These are phyloP conservation scores for Berberis thunbergii DNA, from an alignment of 164 flowering plant genomes.

Conservation along the genomic window DNA sequence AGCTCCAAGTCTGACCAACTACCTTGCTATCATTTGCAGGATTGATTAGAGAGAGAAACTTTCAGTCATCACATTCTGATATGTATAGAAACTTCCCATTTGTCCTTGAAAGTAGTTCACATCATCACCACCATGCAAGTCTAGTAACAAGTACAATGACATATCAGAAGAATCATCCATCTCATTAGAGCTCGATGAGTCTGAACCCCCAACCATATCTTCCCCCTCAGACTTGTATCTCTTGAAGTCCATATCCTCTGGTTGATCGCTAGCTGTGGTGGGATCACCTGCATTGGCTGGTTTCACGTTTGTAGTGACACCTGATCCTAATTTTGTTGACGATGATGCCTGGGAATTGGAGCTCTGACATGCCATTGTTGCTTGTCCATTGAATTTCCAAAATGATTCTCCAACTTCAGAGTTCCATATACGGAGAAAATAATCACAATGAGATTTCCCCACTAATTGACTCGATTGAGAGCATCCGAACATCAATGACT, in stretches of 20 bases:
- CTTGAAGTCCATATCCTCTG: conserved; percentile 28
- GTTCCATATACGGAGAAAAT: conserved; percentile 73
- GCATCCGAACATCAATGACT: conserved; percentile 18
- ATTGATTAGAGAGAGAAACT: conserved; percentile 4
- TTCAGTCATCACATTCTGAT: conserved; percentile 1
- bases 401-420: conserved; percentile 88
- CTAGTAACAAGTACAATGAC: conserved; percentile 61
- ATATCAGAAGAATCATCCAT: conserved; percentile 57
- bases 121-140: conserved; percentile 55
- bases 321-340: conserved; percentile 39
- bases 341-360: conserved; percentile 51
- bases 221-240: conserved; percentile 20
- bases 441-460: conserved; percentile 31
- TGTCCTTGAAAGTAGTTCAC: conserved; percentile 65
- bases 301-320: conserved; percentile 19
- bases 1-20: too few relatives aligned
- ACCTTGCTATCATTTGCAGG: too few relatives aligned
- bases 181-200: conserved; percentile 50
- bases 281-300: conserved; percentile 8
- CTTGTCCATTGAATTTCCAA: conserved; percentile 24
- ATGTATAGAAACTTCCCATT: conserved; percentile 14
- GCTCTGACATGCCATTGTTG: conserved; percentile 26
- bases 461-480: conserved; percentile 6
- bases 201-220: conserved; percentile 24
- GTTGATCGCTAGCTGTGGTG: conserved; percentile 9